Conservation (phyloP, 2,329 filamentous ascomycete genomes). For the Paecilomyces fulvus region DNA sequence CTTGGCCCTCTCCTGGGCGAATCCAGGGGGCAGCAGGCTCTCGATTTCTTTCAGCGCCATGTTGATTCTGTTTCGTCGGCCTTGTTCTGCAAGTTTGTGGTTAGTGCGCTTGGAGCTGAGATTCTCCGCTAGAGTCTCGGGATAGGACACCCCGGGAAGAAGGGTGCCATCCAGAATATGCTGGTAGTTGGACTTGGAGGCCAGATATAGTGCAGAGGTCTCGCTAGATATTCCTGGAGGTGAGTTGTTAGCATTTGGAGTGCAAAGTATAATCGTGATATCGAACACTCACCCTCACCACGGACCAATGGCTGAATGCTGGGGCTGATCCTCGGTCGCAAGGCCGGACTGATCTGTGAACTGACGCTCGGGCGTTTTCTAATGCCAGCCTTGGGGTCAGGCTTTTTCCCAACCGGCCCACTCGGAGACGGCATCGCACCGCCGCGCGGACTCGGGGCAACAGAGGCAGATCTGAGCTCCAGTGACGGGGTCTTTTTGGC, state of each 20-base stretch:
- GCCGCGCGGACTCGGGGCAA: slow-evolving; percentile 47
- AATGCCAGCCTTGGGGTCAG: slow-evolving; percentile 41
- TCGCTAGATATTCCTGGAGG: slow-evolving; percentile 43
- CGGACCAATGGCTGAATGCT: slow-evolving; percentile 88
- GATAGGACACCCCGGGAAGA: slow-evolving; percentile 82
- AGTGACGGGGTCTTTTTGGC: slow-evolving; percentile 52
- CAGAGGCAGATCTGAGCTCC: slow-evolving; percentile 30
- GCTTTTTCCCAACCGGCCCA: slow-evolving; percentile 30
- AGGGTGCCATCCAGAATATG: slow-evolving; percentile 91
- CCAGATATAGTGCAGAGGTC: slow-evolving; percentile 64
- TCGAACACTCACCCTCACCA: slow-evolving; percentile 47
- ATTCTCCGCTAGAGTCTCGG: slow-evolving; percentile 83
- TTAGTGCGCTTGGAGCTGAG: slow-evolving; percentile 93
- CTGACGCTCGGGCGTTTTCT: slow-evolving; percentile 65
- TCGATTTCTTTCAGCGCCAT: slow-evolving; percentile 88
- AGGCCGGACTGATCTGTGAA: slow-evolving; percentile 74
- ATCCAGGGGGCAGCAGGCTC: slow-evolving; percentile 59
- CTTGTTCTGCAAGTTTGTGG: slow-evolving; percentile 97
- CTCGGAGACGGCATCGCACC: slow-evolving; percentile 46
- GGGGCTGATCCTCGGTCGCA: slow-evolving; percentile 83
- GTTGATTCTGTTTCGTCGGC: slow-evolving; percentile 90
- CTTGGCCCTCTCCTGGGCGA: slow-evolving; percentile 37
- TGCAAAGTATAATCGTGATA: not conserved
- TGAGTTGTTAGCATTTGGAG: not conserved
- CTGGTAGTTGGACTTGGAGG: slow-evolving; percentile 95